phyloP scores from a whole-genome alignment of 208 protist genomes.

The Trypanosomatidae sp. region DNA sequence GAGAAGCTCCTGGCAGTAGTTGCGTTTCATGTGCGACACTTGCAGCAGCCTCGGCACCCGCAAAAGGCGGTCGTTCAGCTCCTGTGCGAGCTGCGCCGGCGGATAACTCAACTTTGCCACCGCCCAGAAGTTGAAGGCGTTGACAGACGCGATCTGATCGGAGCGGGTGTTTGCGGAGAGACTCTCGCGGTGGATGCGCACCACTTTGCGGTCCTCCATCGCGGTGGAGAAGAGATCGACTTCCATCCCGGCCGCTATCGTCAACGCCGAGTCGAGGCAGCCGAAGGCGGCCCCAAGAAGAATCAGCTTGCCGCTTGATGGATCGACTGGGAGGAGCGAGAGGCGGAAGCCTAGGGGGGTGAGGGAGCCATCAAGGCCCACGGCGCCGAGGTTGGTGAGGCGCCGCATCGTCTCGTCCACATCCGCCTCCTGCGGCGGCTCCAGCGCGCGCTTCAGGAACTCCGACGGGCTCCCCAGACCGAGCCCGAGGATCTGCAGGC shows the following conservation, averaged over 20 bases:
- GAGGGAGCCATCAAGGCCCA: constrained; percentile 72
- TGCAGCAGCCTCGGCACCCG: constrained; percentile 63
- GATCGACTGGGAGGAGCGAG: constrained; percentile 73
- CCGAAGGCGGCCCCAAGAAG: constrained; percentile 88
- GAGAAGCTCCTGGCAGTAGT: constrained; percentile 67
- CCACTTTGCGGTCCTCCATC: constrained; percentile 46
- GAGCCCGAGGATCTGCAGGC: constrained; percentile 79
- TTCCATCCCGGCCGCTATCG: constrained; percentile 82
- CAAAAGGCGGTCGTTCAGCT: constrained; percentile 56
- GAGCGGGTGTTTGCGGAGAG: constrained; percentile 69
- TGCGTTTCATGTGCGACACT: constrained; percentile 59
- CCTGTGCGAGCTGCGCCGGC: constrained; percentile 35
- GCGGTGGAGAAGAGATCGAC: constrained; percentile 59
- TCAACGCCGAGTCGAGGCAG: constrained; percentile 94
- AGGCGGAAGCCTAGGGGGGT: constrained; percentile 87
- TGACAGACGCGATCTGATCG: constrained; percentile 82
- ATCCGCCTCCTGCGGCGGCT: constrained; percentile 59
- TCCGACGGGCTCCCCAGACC: constrained; percentile 58
- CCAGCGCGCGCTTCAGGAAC: constrained; percentile 75
- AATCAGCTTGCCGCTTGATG: constrained; percentile 89
- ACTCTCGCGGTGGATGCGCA: constrained; percentile 73
- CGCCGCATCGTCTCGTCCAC: constrained; percentile 66
- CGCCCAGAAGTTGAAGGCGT: constrained; percentile 92
- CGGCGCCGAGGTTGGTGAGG: constrained; percentile 75
- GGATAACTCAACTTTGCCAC: too few relatives aligned